Base-by-base conservation (phyloP, 2,329 filamentous ascomycete species). In the Colletotrichum phormii region DNA sequence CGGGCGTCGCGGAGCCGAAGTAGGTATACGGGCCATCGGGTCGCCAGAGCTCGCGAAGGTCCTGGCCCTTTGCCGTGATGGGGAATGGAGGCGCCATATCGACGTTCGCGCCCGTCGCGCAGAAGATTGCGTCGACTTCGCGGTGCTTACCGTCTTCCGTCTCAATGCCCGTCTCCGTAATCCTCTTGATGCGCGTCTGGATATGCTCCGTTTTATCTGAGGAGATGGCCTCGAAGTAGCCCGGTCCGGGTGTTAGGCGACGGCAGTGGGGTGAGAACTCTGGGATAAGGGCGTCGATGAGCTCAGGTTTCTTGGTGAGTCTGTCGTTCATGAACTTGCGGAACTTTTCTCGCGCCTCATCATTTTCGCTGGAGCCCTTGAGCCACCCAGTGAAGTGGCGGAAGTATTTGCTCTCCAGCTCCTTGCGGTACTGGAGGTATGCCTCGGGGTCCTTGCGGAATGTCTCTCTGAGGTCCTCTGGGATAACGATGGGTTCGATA, bases 31-130 rank as follows among this genome's bases (percentile, higher is more conserved):
- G 92, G 72, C 88, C 89, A 51, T 85, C 87, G 1, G 84, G 84
- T 15, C 83, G 84, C 92, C 92, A 94, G 1, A 88, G 83, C 9
- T 84, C 80, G 12, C 84, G 81, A 1, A 94, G 82, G 68, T 91
- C 86, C 9, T 85, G 79, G 2, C 87, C 89, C 60, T 86, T 80
- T 1, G 89, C 87, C 29, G 84, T 82, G 74, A 94, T 89, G 0
- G 89, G 84, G 75, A 94, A 94, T 0, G 87, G 87, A 0, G 90
- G 90, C 0, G 87, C 82, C 80, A 88, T 84, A 74, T 90, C 86
- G 12, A 86, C 85, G 75, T 92, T 91, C 9, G 90, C 90, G 1
- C 92, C 92, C 0, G 92, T 94, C 1, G 91, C 89, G 76, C 91
- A 94, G 75, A 94, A 89, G 5, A 93, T 83, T 15, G 89, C 89